These are phyloP conservation scores for Hypoxylon fuscum DNA, from an alignment of 495 filamentous ascomycete species.

Conservation along the genomic window DNA sequence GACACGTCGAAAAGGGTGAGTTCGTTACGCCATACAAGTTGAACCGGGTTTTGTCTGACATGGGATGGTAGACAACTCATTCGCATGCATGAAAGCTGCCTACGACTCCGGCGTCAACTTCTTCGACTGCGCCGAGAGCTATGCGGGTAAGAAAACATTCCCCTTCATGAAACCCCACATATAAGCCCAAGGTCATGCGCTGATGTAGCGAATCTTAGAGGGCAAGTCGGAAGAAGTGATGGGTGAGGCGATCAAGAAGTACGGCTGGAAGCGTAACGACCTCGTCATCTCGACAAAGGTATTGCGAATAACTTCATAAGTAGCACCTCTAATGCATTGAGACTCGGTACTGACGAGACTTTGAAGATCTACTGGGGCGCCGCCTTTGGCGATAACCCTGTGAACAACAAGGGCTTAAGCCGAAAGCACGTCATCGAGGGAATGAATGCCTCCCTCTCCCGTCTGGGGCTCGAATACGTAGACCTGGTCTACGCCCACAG, in stretches of 20 bases:
- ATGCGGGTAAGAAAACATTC: conserved; percentile 52
- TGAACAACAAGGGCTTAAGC: conserved; percentile 80
- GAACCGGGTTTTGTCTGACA: conserved; percentile 2
- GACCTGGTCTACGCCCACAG: conserved; percentile 88
- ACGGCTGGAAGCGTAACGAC: conserved; percentile 80
- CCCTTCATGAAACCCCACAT: not conserved
- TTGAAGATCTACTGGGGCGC: conserved; percentile 72
- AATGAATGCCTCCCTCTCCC: conserved; percentile 67
- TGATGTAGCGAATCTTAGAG: conserved; percentile 18
- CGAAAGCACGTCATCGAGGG: conserved; percentile 85
- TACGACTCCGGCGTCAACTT: conserved; percentile 82
- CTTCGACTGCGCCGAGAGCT: conserved; percentile 72
- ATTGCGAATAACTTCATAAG: not conserved
- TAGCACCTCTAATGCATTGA: not conserved
- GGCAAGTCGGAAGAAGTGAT: conserved; percentile 79
- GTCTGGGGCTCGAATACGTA: conserved; percentile 78
- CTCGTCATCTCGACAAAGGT: conserved; percentile 76
- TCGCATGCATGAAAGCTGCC: conserved; percentile 76
- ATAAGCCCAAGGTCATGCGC: not conserved
- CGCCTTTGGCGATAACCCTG: conserved; percentile 66
- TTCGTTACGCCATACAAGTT: not conserved
- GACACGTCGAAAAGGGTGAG: conserved; percentile 74
- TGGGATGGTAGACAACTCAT: conserved; percentile 62
- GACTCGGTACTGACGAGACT: not conserved
- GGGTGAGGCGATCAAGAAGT: conserved; percentile 73